These are phyloP conservation scores for Aspergillus felis DNA, from an alignment of 2,329 filamentous ascomycete species.

Conservation along the genomic window DNA sequence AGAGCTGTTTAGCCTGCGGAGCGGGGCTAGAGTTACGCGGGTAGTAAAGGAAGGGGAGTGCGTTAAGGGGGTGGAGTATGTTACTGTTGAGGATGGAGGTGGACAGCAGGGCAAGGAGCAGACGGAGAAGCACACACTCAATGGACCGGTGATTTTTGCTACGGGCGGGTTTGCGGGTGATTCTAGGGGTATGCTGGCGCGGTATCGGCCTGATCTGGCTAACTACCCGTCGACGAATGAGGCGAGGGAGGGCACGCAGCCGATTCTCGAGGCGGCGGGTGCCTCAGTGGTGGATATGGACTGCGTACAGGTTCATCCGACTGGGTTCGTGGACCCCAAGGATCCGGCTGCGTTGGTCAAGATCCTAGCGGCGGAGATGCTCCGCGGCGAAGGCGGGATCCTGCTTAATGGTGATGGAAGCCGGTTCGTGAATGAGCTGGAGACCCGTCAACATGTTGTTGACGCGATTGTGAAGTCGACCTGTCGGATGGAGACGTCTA, in stretches of 20 bases:
- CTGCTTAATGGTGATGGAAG: slow-evolving; percentile 45
- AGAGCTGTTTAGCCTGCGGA: slow-evolving; percentile 51
- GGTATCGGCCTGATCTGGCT: slow-evolving; percentile 56
- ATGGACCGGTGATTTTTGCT: slow-evolving; percentile 58
- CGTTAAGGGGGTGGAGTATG: slow-evolving; percentile 54
- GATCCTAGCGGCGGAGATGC: slow-evolving; percentile 60
- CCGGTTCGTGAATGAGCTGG: slow-evolving; percentile 61
- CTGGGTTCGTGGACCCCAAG: slow-evolving; percentile 58
- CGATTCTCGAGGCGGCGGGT: slow-evolving; percentile 37
- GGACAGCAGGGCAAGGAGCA: neutral
- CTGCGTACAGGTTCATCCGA: slow-evolving; percentile 61
- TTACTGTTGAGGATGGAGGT: slow-evolving; percentile 9
- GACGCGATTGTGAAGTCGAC: slow-evolving; percentile 46
- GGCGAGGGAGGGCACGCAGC: slow-evolving; percentile 52
- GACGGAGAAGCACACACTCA: slow-evolving; percentile 33
- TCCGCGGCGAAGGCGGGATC: slow-evolving; percentile 61
- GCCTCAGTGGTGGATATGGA: slow-evolving; percentile 46
- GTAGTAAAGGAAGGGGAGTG: slow-evolving; percentile 37
- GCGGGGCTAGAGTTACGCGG: slow-evolving; percentile 51
- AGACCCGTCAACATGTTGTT: slow-evolving; percentile 57
- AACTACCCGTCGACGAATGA: slow-evolving; percentile 63
- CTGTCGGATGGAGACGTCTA: slow-evolving; percentile 16
- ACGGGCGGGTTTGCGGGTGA: slow-evolving; percentile 62
- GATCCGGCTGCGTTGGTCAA: slow-evolving; percentile 49
- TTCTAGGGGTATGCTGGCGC: slow-evolving; percentile 52